phyloP scores from a whole-genome alignment of 306 rosid genomes.

The Castanea crenata region DNA sequence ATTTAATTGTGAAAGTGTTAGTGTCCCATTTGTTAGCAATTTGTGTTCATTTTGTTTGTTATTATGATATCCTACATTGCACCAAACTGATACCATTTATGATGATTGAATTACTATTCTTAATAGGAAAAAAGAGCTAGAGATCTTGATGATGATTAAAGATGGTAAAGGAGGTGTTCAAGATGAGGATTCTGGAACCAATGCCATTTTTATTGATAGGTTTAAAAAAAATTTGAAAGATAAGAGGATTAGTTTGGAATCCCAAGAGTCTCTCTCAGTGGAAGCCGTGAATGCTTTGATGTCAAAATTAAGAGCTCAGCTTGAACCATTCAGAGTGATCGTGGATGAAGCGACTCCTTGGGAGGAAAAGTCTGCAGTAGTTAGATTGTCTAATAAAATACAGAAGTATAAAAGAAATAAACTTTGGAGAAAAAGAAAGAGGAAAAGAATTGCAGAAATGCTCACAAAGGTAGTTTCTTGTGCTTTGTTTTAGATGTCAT shows the following conservation, averaged over 20 bases:
- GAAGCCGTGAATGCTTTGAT: constrained; percentile 63
- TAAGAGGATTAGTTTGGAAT: constrained; percentile 48
- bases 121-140: constrained; percentile 73
- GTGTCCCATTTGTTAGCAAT: neutral
- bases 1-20: neutral
- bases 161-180: constrained; percentile 39
- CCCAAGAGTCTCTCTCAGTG: constrained; percentile 53
- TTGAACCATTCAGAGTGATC: constrained; percentile 60
- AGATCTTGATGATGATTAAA: constrained; percentile 51
- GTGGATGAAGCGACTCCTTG: constrained; percentile 60
- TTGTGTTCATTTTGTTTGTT: neutral
- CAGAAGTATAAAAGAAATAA: constrained; percentile 64
- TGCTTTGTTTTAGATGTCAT: constrained; percentile 1
- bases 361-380: constrained; percentile 74
- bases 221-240: constrained; percentile 43
- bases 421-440: constrained; percentile 71
- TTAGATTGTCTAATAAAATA: constrained; percentile 46
- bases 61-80: neutral
- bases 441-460: constrained; percentile 57
- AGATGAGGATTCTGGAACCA: constrained; percentile 28
- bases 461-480: constrained; percentile 53
- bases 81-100: neutral
- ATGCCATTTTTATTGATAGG: constrained; percentile 24
- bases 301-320: constrained; percentile 50
- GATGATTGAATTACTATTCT: neutral